A percentile compares a stretch with the other conserved stretches of the same genome.
Evolutionary conservation across 306 rosid genomes (phyloP).

Genomic region (Crataegus laevigata): DNA sequence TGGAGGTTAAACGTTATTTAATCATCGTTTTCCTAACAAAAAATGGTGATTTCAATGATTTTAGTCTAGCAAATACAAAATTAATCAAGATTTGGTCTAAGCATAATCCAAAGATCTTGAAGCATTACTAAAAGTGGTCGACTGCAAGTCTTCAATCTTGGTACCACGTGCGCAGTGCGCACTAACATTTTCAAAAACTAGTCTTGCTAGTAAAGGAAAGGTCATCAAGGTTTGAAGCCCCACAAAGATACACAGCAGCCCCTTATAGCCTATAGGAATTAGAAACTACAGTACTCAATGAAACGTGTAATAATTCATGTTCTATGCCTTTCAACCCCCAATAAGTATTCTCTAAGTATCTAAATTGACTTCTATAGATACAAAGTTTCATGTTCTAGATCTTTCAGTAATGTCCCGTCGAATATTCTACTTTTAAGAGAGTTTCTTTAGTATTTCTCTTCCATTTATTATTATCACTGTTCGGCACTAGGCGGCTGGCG

Average conservation of each 20-base stretch:
- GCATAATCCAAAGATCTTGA: not conserved
- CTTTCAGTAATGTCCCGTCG: not conserved
- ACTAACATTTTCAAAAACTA: constrained; percentile 15
- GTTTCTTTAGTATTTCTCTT: not conserved
- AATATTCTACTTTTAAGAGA: too few species aligned
- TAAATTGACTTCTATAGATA: not conserved
- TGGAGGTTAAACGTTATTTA: not conserved
- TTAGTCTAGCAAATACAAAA: not conserved
- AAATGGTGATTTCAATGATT: not conserved
- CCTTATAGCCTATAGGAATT: not conserved
- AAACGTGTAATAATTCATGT: too few species aligned
- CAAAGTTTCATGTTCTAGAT: not conserved
- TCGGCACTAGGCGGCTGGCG: too few species aligned
- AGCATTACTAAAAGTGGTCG: too few species aligned
- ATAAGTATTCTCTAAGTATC: not conserved
- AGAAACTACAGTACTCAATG: not conserved
- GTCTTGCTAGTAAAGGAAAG: constrained; percentile 36
- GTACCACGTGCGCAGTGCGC: constrained; percentile 23
- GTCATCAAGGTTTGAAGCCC: constrained; percentile 36
- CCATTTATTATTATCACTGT: too few species aligned
- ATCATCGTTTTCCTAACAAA: not conserved
- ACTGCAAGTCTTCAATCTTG: too few species aligned
- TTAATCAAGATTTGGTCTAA: constrained; percentile 9
- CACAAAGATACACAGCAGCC: constrained; percentile 29
- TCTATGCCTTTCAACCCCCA: not conserved